Base-by-base conservation (phyloP, 164 flowering plant genomes). In the Vitis labrusca region DNA sequence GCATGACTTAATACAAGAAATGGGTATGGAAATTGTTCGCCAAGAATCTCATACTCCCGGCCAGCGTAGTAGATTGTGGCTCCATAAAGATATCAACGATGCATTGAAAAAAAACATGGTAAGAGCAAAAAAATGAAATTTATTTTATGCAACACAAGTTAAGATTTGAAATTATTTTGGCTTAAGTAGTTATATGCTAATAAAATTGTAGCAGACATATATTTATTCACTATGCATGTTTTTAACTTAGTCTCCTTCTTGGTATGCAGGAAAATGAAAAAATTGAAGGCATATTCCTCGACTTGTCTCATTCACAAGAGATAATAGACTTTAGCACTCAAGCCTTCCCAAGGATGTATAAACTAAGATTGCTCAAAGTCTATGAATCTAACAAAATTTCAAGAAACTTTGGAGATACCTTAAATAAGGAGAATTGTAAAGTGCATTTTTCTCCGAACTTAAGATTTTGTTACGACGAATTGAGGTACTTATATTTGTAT, bases 301-400 rank as follows among this genome's bases (percentile, higher is more conserved):
- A 19, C 23, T 19, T 19, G 23, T 19, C 23, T 19, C 23, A 19
- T 19, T 19, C 23, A 19, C 23, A 19, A 10, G 59, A 61, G 10
- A 30, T n/a, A 9, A 1, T 29, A 14, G 11, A 50, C 15, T 32
- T 0, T 19, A 19, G 23, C 23, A 19, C 54, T 55, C 48, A 23
- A 52, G 58, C 67, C 17, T 70, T 70, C 27, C 1, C 37, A 8
- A 30, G 23, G 3, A 63, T 70, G 56, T 2, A n/a, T 9, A 29
- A 54, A 9, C 52, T 69, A 13, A 51, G 59, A 53, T 61, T 27
- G 9, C 65, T 69, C 62, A 57, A 51, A 51, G n/a, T 69, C 54
- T 23, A 55, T 56, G 14, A n/a, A 19, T 19, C 23, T 19, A 19
- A 19, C 23, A 19, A 19, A 19, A 19, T 19, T 19, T 19, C 23